Evolutionary conservation across 371 early-diverging fungal genomes (phyloP).

Genomic region (Polyrhizophydium stewartii): DNA sequence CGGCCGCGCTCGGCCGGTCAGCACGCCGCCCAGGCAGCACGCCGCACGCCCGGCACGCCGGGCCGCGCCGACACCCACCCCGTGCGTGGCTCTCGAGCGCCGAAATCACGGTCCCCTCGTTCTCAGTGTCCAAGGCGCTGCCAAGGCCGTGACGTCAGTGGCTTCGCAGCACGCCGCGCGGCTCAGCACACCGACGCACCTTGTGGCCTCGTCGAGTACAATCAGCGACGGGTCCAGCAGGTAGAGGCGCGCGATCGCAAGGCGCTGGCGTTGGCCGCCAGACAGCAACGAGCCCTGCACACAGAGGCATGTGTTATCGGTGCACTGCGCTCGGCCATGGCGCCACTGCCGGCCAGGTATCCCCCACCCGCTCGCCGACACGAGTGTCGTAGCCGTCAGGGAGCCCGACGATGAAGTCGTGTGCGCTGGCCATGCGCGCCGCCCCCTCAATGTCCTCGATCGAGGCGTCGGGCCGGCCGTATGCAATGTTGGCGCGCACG

Average conservation of each 20-base stretch:
- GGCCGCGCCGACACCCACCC: too few species aligned
- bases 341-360: too few species aligned
- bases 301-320: neutral
- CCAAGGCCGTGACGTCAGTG: too few species aligned
- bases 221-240: conserved; percentile 71
- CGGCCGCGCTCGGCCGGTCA: too few species aligned
- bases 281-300: neutral
- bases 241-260: conserved; percentile 24
- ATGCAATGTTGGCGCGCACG: conserved; percentile 74
- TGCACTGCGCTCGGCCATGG: too few species aligned
- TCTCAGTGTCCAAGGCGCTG: neutral
- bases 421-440: conserved; percentile 66
- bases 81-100: neutral
- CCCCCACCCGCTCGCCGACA: conserved; percentile 54
- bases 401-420: conserved; percentile 70
- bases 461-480: conserved; percentile 35
- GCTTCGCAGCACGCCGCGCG: too few species aligned
- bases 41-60: too few species aligned
- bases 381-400: conserved; percentile 74
- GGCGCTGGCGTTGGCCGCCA: conserved; percentile 43
- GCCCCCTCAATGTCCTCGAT: conserved; percentile 52
- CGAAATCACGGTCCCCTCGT: neutral
- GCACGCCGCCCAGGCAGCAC: too few species aligned
- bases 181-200: conserved; percentile 10
- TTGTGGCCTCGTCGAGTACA: conserved; percentile 73